Evolutionary conservation across 306 rosid species (phyloP), one percentile per base, ranked within the genome.

Genomic region (Corylus avellana): DNA sequence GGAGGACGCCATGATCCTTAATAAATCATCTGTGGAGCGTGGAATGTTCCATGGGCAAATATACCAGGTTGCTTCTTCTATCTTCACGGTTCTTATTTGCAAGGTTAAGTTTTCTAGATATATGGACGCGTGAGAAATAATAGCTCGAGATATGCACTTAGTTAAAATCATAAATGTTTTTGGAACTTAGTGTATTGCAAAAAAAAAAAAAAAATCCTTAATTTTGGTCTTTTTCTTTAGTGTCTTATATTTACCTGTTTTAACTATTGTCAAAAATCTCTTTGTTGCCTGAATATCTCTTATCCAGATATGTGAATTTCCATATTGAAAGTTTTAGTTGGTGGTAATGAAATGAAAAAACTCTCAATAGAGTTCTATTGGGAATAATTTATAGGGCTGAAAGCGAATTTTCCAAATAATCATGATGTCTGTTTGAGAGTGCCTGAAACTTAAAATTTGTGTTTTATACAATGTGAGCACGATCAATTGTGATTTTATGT

Each of bases 1-100:
- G 98, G 98, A 95, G 87, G 98, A 95, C 83, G 98, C 98, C 64
- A 95, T 95, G 98, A 95, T 95, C 85, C 84, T 95, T 64, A 92
- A 91, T 51, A 95, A 95, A 93, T 95, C 98, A 63, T 90, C 98
- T 46, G 98, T 91, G 47, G 98, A 95, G 62, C 98, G 98, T 20
- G 98, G 98, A 82, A 90, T 95, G 98, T 95, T 83, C 86, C 98
- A 83, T 84, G 98, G 98, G 64, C 96, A 89, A 80, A 89, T 95
- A 83, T 95, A 89, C 79, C 98, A 95, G 97, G 98, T 95, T 78
- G 84, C 49, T 39, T 67, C 72, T 71, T 85, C 77, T 62, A 17
- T 80, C 77, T 57, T 27, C 79, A 9, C 27, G 29, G 11, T 69
- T 63, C 69, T 74, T 25, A 12, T 75, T 46, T 35, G 25, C 47